Evolutionary conservation across 768 basidiomycete species (phyloP).

Genomic region (Lentinula sp.): DNA sequence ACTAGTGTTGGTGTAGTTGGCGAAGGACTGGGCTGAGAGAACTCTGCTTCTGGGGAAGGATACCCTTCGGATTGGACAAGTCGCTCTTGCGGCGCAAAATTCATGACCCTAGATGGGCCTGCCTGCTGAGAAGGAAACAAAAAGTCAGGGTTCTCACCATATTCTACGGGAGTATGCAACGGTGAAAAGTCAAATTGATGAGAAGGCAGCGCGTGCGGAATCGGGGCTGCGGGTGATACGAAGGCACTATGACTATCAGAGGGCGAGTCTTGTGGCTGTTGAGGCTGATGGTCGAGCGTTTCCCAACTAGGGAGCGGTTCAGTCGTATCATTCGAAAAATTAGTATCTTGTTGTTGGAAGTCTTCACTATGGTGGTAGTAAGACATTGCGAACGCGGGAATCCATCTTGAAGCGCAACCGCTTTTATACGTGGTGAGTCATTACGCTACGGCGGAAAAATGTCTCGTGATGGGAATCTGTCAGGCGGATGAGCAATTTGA

Average conservation of each 20-base stretch:
- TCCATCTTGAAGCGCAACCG: neutral
- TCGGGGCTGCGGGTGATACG: neutral
- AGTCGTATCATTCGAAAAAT: neutral
- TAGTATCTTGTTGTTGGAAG: neutral
- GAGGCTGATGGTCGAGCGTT: neutral
- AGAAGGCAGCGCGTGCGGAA: neutral
- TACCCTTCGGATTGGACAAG: neutral
- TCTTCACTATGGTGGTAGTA: conserved; percentile 3
- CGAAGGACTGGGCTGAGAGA: neutral
- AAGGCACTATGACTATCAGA: neutral
- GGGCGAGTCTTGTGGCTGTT: neutral
- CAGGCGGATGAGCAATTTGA: neutral
- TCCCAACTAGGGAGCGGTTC: neutral
- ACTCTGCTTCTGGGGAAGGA: neutral
- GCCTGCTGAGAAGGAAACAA: neutral
- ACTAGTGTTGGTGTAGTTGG: neutral
- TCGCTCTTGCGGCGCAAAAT: neutral
- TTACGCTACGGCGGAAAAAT: neutral
- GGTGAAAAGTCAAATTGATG: neutral
- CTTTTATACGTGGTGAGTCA: neutral
- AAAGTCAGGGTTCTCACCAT: conserved; percentile 1
- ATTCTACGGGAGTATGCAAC: neutral
- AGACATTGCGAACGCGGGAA: neutral
- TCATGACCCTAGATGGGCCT: neutral
- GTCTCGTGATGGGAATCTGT: neutral